Evolutionary conservation across 495 filamentous ascomycete species (phyloP), one percentile per base, ranked within the genome.

Genomic region (Aspergillus cristatus): DNA sequence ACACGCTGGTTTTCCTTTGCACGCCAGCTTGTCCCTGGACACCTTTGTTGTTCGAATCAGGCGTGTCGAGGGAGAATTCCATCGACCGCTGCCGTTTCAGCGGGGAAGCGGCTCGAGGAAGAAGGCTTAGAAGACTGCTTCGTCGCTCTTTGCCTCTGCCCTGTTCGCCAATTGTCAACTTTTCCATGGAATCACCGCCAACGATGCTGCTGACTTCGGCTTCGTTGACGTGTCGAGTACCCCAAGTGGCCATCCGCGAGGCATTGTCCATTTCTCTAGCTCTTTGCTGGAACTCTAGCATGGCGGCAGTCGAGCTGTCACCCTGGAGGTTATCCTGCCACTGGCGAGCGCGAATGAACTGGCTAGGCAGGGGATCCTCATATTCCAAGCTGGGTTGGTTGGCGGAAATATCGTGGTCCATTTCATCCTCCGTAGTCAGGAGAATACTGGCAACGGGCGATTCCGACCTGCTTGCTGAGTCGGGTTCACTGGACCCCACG

Each of bases 231-330:
- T 75, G 71, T 12, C 76, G 68, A 7, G 79, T 83, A 8, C 81
- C 81, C 78, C 81, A 84, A 2, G 84, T 89, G 15, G 82, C 83
- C 16, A 73, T 69, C 30, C 79, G 68, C 3, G 84, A 87, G 20
- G 56, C 44, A 8, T 60, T 68, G 29, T 74, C 71, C 18, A 66
- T 38, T 28, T 73, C 66, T 16, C 35, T 51, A 4, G 64, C 63
- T 7, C 62, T 65, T 40, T 50, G 58, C 16, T 68, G 47, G 22
- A 54, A 74, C 13, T 59, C 53, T 30, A 56, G 43, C 46, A 73
- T 74, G 15, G 71, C 71, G 32, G 60, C 60, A 30, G 50, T 58
- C 0, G 71, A 70, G 14, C 53, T 69, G 11, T 40, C 39, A 8
- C 70, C 70, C 32, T 74, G 71, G 40, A 57, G 52, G 48, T 14